Evolutionary conservation across 257 asterid species (phyloP), one percentile per base, ranked within the genome.

Genomic region (Lantana camara): DNA sequence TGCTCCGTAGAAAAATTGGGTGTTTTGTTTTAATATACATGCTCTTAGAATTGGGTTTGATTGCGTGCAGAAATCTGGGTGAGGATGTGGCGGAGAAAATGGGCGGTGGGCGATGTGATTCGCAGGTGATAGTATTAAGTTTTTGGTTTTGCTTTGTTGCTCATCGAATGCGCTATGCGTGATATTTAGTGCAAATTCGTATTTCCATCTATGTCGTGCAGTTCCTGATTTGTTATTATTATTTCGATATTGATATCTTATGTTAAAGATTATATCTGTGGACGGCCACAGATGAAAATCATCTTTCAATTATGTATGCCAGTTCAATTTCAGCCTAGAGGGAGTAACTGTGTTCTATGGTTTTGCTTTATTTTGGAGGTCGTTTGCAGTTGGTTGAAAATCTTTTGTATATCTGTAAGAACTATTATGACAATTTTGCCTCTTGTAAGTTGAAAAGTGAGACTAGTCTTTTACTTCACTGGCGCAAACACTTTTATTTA

Each of bases 31-130:
- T 23, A 19, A 9, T 45, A 54, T 46, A 21, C 29, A 1, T 62
- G 62, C 22, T 24, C 10, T 14, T 46, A 62, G 44, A 47, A 27
- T 10, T 7, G 9, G 7, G 38, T 66, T 22, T 56, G 63, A 11
- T 47, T 58, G 29, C 17, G 16, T 75, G 80, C 83, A 85, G 92
- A 60, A 34, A 23, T 44, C 17, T 45, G 44, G 48, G 32, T 57
- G 73, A 17, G 42, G 21, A 6, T 48, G 67, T 48, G 44, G 54
- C 46, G 11, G 58, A 61, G 42, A 59, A 74, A 67, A 50, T 29
- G 71, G 79, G 57, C 38, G 53, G 60, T 51, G 75, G 53, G 38
- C 51, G 44, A 51, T 52, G 54, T 65, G 65, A 67, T 67, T 41
- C 76, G 34, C 72, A 82, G 86, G 84, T 73, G 60, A 59, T 51